phyloP scores from a whole-genome alignment of 345 rosid genomes.

The Moricandia arvensis region DNA sequence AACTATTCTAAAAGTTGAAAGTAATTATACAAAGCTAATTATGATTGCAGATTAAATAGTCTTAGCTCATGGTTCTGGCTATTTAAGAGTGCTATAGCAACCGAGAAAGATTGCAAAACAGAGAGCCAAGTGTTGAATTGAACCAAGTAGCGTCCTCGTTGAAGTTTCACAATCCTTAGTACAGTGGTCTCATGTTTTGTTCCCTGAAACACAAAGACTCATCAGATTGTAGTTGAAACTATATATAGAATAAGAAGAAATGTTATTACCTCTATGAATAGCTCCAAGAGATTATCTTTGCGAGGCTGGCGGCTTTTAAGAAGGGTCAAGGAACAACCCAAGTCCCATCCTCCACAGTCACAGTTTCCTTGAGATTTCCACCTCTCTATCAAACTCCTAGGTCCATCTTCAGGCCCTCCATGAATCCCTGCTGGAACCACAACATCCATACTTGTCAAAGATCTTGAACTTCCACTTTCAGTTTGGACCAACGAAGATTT shows the following conservation, averaged over 20 bases:
- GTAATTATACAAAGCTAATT: too few relatives aligned
- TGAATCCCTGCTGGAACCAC: conserved; percentile 77
- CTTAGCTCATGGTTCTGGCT: not conserved
- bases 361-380: conserved; percentile 85
- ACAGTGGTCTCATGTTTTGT: conserved; percentile 43
- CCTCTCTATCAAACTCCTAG: conserved; percentile 68
- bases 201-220: conserved; percentile 46
- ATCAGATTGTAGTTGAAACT: not conserved
- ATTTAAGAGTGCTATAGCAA: not conserved
- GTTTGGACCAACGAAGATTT: conserved; percentile 36
- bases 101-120: not conserved
- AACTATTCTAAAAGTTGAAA: too few relatives aligned
- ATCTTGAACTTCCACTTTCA: conserved; percentile 22
- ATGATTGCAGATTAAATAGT: not conserved
- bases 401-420: conserved; percentile 67
- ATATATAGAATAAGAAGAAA: not conserved
- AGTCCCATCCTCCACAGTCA: conserved; percentile 94
- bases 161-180: conserved; percentile 43
- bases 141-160: not conserved
- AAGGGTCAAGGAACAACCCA: conserved; percentile 72
- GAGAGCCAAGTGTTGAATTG: not conserved
- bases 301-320: conserved; percentile 34
- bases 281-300: not conserved
- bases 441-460: conserved; percentile 53
- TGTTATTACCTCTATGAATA: not conserved